Evolutionary conservation across 495 filamentous ascomycete genomes (phyloP).

Genomic region (Oidiodendron maius): DNA sequence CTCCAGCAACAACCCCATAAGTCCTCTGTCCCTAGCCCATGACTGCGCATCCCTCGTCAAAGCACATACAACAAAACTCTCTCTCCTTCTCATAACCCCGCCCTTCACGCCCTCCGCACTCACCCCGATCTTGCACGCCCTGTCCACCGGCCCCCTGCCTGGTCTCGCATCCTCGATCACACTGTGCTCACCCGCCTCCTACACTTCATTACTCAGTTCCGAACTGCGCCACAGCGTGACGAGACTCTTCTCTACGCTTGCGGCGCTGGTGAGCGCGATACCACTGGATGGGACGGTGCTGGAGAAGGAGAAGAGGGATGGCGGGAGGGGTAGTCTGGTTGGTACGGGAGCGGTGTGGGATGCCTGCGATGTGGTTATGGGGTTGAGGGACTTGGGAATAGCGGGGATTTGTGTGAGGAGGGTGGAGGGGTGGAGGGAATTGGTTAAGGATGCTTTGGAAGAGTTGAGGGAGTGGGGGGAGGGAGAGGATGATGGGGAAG

Average conservation of each 20-base stretch:
- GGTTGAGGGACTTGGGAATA: constrained; percentile 58
- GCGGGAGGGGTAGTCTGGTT: constrained; percentile 48
- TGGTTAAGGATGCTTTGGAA: constrained; percentile 71
- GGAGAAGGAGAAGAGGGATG: constrained; percentile 34
- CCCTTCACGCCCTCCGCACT: constrained; percentile 80
- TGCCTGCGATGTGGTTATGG: constrained; percentile 64
- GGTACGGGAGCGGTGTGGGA: constrained; percentile 60
- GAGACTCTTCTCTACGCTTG: constrained; percentile 41
- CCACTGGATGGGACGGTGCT: constrained; percentile 42
- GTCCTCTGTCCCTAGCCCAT: constrained; percentile 57
- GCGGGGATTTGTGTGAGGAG: constrained; percentile 53
- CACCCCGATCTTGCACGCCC: constrained; percentile 54
- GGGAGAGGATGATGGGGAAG: constrained; percentile 48
- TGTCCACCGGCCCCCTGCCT: constrained; percentile 61
- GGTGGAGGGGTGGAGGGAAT: constrained; percentile 60
- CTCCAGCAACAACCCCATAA: constrained; percentile 16
- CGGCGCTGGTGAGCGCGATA: constrained; percentile 34
- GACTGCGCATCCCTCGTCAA: constrained; percentile 61
- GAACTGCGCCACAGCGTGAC: constrained; percentile 45
- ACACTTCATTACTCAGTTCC: constrained; percentile 51
- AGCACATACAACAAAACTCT: constrained; percentile 81
- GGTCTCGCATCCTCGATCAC: constrained; percentile 64
- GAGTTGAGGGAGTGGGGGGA: constrained; percentile 84
- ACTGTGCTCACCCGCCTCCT: constrained; percentile 48
- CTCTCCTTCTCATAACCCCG: constrained; percentile 73